Percentiles rank a stretch among this genome's conserved stretches.
These are phyloP conservation scores for Ogataea nonfermentans DNA, from an alignment of 805 yeast species.

Conservation along the genomic window DNA sequence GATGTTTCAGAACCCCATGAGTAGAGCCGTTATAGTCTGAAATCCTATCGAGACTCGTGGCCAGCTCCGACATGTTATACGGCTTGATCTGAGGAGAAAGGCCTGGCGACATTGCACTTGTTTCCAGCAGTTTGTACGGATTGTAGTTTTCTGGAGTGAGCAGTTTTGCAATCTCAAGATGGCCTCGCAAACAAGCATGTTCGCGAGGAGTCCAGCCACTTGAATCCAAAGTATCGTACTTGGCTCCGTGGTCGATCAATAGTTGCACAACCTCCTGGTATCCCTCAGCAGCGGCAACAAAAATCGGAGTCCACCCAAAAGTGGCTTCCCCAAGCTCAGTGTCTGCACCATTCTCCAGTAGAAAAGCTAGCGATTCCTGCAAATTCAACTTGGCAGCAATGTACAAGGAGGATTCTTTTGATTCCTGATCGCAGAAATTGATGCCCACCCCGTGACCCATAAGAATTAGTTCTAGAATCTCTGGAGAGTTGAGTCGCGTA, in stretches of 20 bases:
- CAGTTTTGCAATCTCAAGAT: constrained; percentile 62
- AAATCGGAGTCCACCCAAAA: constrained; percentile 94
- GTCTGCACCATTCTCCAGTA: constrained; percentile 62
- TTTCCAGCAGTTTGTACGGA: constrained; percentile 28
- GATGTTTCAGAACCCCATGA: constrained; percentile 22
- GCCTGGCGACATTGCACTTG: constrained; percentile 23
- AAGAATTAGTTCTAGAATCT: constrained; percentile 53
- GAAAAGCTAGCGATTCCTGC: constrained; percentile 47
- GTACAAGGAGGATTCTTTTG: constrained; percentile 80
- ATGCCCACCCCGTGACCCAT: constrained; percentile 59
- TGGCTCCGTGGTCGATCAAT: constrained; percentile 54
- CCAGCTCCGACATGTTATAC: constrained; percentile 20
- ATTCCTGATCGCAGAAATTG: constrained; percentile 56
- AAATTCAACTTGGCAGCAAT: constrained; percentile 69
- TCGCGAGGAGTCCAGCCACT: constrained; percentile 99
- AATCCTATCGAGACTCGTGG: constrained; percentile 27
- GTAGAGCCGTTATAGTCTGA: constrained; percentile 21
- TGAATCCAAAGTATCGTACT: constrained; percentile 59
- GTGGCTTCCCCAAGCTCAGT: constrained; percentile 72
- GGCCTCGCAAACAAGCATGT: constrained; percentile 90
- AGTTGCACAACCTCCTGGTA: constrained; percentile 51
- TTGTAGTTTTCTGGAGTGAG: constrained; percentile 51
- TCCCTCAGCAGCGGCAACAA: constrained; percentile 89
- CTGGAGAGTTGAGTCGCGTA: constrained; percentile 60
- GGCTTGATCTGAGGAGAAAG: constrained; percentile 37